phyloP scores from a whole-genome alignment of 495 filamentous ascomycete species.

The Penicillium robsamsonii region DNA sequence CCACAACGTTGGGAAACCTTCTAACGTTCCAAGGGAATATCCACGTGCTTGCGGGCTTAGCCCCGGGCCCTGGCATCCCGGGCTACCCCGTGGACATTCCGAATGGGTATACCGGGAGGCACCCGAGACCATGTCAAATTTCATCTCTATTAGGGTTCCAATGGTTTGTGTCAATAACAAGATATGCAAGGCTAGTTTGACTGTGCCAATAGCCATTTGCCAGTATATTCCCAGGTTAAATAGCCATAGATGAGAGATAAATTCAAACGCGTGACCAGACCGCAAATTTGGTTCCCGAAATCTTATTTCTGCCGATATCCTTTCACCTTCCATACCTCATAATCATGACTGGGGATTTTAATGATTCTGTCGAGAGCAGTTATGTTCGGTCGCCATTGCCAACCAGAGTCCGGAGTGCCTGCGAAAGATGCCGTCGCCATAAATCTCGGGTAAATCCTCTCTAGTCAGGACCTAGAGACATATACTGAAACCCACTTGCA shows the following conservation, averaged over 20 bases:
- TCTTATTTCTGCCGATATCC: not conserved
- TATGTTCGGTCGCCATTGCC: constrained; percentile 15
- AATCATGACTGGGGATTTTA: not conserved
- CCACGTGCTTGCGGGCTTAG: too few relatives aligned
- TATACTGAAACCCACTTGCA: not conserved
- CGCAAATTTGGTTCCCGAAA: not conserved
- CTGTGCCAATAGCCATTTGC: too few relatives aligned
- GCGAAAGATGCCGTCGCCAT: constrained; percentile 32
- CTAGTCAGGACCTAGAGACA: not conserved
- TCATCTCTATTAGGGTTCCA: not conserved
- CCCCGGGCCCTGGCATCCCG: too few relatives aligned
- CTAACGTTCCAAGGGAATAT: too few relatives aligned
- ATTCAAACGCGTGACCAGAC: too few relatives aligned
- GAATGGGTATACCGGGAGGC: too few relatives aligned
- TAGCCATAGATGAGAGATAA: too few relatives aligned
- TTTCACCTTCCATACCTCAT: not conserved
- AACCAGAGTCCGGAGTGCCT: constrained; percentile 31
- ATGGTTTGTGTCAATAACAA: not conserved
- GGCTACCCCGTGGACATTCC: too few relatives aligned
- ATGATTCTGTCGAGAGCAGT: not conserved
- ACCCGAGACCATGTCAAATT: too few relatives aligned
- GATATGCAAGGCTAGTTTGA: too few relatives aligned
- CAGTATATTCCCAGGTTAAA: too few relatives aligned
- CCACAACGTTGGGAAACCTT: too few relatives aligned
- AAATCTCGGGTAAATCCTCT: constrained; percentile 26